phyloP scores from a whole-genome alignment of 1,139 yeast genomes.

The Kurtzmaniella natalensis region DNA sequence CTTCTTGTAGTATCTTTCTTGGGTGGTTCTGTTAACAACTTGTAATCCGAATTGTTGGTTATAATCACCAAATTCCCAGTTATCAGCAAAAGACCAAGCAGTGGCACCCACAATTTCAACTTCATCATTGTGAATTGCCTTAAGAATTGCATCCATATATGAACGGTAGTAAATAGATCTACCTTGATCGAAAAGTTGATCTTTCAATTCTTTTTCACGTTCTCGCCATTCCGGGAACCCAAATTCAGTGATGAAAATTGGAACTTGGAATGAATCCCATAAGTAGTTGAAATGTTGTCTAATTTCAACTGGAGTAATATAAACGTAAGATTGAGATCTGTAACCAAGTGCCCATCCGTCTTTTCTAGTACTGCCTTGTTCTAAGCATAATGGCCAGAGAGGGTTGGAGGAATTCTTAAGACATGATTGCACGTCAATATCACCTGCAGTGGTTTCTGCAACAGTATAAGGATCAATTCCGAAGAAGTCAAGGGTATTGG shows the following conservation, averaged over 20 bases:
- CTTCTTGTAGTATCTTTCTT: conserved; percentile 27
- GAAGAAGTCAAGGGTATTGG: conserved; percentile 25
- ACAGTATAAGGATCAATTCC: conserved; percentile 36
- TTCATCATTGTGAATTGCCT: conserved; percentile 20
- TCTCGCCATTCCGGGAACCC: conserved; percentile 34
- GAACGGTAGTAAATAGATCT: conserved; percentile 27
- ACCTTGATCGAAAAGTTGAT: conserved; percentile 23
- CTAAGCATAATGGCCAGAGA: conserved; percentile 20
- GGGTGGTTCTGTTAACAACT: conserved; percentile 28
- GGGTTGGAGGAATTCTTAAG: conserved; percentile 12
- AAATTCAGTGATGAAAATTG: conserved; percentile 24
- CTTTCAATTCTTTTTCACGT: conserved; percentile 18
- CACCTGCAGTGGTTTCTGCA: conserved; percentile 15
- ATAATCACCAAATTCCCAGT: conserved; percentile 32
- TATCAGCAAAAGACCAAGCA: conserved; percentile 33
- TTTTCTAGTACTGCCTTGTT: conserved; percentile 11
- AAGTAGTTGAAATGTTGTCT: conserved; percentile 17
- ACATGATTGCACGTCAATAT: conserved; percentile 17
- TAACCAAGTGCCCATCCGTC: conserved; percentile 29
- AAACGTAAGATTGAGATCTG: conserved; percentile 19
- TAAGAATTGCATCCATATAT: conserved; percentile 22
- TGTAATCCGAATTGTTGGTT: conserved; percentile 29
- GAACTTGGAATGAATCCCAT: conserved; percentile 18
- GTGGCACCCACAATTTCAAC: conserved; percentile 28
- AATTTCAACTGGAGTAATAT: conserved; percentile 18